Conservation (phyloP, 805 yeast genomes). For the Lachancea mirantina region DNA sequence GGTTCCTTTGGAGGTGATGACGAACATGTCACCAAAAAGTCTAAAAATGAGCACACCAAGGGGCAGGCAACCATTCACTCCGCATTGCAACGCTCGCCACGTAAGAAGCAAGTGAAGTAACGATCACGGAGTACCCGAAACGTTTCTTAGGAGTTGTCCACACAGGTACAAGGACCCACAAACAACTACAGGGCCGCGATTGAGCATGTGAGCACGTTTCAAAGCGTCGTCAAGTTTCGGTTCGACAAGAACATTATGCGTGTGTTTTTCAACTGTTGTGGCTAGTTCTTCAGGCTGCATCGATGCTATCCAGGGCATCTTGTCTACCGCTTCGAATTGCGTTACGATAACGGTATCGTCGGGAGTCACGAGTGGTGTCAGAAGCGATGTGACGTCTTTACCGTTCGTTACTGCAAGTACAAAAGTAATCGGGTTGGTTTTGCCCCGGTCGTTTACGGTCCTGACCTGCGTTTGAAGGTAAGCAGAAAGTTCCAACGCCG, state of each 20-base stretch:
- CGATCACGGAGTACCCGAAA: not conserved
- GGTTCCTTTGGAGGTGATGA: too few relatives aligned
- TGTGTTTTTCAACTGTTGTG: conserved; percentile 21
- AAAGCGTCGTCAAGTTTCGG: conserved; percentile 15
- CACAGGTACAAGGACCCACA: conserved; percentile 69
- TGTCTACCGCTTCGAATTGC: conserved; percentile 61
- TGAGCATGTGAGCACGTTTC: not conserved
- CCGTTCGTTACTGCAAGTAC: conserved; percentile 73
- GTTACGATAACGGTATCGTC: conserved; percentile 58
- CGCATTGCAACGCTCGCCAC: too few relatives aligned
- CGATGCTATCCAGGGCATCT: conserved; percentile 90
- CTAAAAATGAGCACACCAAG: too few relatives aligned
- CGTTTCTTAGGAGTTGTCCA: conserved; percentile 38
- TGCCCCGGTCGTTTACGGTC: conserved; percentile 11
- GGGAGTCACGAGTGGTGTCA: conserved; percentile 42
- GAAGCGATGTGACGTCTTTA: conserved; percentile 47
- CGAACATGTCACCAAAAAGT: too few relatives aligned
- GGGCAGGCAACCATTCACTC: too few relatives aligned
- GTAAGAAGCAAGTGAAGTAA: too few relatives aligned
- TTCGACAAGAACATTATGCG: conserved; percentile 24
- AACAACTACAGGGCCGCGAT: conserved; percentile 35
- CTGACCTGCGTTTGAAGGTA: conserved; percentile 36
- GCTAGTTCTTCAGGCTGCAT: conserved; percentile 28
- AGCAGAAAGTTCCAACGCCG: conserved; percentile 63
- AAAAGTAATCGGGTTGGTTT: conserved; percentile 39